Conservation (phyloP, 352 stramenopile genomes). For the Globisporangium paroecandrum region DNA sequence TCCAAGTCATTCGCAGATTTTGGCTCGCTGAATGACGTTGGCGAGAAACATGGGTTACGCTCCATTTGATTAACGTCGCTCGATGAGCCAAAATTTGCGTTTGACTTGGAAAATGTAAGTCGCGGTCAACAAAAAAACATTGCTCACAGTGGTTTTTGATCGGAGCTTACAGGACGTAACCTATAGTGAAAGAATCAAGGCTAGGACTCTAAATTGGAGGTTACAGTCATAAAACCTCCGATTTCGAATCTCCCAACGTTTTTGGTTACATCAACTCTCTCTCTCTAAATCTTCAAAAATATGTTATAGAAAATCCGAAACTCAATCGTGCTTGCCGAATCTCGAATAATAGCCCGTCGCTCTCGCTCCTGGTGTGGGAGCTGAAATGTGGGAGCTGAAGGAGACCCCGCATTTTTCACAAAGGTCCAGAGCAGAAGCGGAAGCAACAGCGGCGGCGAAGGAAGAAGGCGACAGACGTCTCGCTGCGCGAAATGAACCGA, state of each 20-base stretch:
- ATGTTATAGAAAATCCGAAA: too few species aligned
- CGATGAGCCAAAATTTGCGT: neutral
- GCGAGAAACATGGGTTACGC: neutral
- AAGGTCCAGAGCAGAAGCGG: neutral
- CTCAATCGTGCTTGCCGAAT: neutral
- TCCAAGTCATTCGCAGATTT: too few species aligned
- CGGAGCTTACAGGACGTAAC: neutral
- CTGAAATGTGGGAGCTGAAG: neutral
- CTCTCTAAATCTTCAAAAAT: too few species aligned
- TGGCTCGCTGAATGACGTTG: neutral
- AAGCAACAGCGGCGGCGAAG: neutral
- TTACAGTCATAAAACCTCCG: too few species aligned
- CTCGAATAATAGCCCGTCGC: neutral
- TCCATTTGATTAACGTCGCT: neutral
- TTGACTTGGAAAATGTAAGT: neutral
- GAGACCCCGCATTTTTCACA: conserved; percentile 1
- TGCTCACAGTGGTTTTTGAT: neutral
- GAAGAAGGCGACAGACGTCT: neutral
- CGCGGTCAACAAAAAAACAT: neutral
- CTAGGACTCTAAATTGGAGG: too few species aligned
- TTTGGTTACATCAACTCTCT: too few species aligned
- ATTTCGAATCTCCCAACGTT: too few species aligned
- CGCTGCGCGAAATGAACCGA: conserved; percentile 55
- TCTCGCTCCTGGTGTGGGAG: neutral
- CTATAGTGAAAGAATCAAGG: too few species aligned